Evolutionary conservation across 1,284 basidiomycete species (phyloP).

Genomic region (Cystobasidium slooffiae): DNA sequence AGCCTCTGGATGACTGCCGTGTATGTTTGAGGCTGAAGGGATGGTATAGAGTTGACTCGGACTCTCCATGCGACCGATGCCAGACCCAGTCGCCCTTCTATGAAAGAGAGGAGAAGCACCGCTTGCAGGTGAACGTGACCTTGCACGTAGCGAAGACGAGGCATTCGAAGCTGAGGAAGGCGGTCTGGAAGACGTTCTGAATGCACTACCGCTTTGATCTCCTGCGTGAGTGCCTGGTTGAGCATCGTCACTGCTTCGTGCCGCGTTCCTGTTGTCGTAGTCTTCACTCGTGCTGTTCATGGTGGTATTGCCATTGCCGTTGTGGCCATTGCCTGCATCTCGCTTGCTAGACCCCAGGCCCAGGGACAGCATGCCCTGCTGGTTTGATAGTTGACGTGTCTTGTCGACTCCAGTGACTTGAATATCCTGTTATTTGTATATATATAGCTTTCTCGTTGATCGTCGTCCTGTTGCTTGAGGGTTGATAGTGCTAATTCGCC

Average conservation of each 20-base stretch:
- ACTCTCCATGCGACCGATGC: constrained; percentile 12
- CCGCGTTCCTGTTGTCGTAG: neutral
- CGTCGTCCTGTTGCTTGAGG: neutral
- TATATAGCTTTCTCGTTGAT: neutral
- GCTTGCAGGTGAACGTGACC: constrained; percentile 23
- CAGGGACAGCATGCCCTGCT: constrained; percentile 25
- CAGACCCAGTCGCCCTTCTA: constrained; percentile 4
- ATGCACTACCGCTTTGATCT: neutral
- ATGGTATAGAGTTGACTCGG: constrained; percentile 22
- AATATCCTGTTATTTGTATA: neutral
- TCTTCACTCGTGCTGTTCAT: neutral
- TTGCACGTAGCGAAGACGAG: constrained; percentile 20
- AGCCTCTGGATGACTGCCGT: constrained; percentile 7
- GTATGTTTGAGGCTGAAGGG: constrained; percentile 26
- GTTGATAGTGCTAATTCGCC: neutral
- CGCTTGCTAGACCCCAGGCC: constrained; percentile 12
- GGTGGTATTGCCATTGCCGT: constrained; percentile 1
- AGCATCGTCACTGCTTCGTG: neutral
- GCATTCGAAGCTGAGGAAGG: constrained; percentile 11
- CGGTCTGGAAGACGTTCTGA: neutral
- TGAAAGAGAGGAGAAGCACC: constrained; percentile 4
- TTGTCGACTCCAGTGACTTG: too few relatives aligned
- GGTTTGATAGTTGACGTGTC: neutral
- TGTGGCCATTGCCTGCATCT: constrained; percentile 9
- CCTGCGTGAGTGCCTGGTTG: neutral